phyloP scores from a whole-genome alignment of 2,329 filamentous ascomycete species.

The Sarocladium brachiariae region DNA sequence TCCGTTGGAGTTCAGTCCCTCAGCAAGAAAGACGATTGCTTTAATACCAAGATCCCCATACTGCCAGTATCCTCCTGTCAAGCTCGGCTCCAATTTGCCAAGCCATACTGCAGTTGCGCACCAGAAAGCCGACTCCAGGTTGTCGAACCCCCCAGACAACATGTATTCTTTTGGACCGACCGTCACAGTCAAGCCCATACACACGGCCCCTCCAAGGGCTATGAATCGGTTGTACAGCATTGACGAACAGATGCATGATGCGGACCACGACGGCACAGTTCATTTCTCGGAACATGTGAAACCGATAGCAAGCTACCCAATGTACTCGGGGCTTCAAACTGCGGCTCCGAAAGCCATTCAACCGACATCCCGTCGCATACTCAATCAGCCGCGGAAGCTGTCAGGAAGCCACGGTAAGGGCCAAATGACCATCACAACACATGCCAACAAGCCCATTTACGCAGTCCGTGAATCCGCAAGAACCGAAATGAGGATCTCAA shows the following conservation, averaged over 20 bases:
- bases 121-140: background rate
- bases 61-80: background rate
- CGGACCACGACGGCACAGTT: background rate
- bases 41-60: background rate
- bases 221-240: slow-evolving; percentile 6
- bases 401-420: slow-evolving; percentile 15
- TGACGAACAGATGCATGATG: slow-evolving; percentile 4
- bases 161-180: slow-evolving; percentile 10
- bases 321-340: slow-evolving; percentile 25
- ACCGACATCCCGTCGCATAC: slow-evolving; percentile 16
- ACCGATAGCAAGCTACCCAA: slow-evolving; percentile 17
- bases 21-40: background rate
- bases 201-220: slow-evolving; percentile 1
- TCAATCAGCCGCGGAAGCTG: slow-evolving; percentile 31
- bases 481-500: slow-evolving; percentile 5
- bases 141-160: background rate
- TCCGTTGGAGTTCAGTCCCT: background rate
- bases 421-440: slow-evolving; percentile 16
- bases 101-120: background rate
- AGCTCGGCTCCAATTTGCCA: background rate
- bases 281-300: background rate
- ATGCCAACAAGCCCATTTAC: slow-evolving; percentile 12
- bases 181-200: slow-evolving; percentile 12
- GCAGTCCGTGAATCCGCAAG: slow-evolving; percentile 1
- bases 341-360: slow-evolving; percentile 10